These are phyloP conservation scores for Curvularia spicifera DNA, from an alignment of 2,329 filamentous ascomycete genomes.

Conservation along the genomic window DNA sequence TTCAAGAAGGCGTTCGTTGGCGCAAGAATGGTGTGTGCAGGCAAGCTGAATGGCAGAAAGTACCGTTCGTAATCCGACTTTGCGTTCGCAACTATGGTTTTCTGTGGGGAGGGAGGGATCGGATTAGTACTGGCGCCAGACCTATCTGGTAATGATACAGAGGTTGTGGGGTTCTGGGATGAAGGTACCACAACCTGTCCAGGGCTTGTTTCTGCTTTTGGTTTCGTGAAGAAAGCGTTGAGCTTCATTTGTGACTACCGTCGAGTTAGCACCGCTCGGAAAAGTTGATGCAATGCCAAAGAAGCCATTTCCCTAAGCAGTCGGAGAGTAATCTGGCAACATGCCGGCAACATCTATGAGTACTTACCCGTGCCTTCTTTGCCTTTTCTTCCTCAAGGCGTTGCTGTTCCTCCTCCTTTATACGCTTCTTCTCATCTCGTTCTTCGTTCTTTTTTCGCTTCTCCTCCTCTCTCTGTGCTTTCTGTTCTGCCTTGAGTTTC, in stretches of 20 bases:
- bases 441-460: conserved; percentile 45
- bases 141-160: conserved; percentile 35
- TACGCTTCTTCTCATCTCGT: conserved; percentile 50
- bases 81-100: conserved; percentile 37
- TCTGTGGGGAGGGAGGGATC: conserved; percentile 45
- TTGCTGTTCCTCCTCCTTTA: conserved; percentile 57
- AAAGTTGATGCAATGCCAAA: neutral
- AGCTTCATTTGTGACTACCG: conserved; percentile 51
- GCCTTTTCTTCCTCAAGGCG: conserved; percentile 49
- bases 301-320: neutral
- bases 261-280: conserved; percentile 25
- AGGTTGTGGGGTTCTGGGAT: conserved; percentile 42
- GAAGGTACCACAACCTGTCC: conserved; percentile 40
- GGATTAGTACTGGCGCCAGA: conserved; percentile 34
- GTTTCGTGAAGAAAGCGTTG: conserved; percentile 55
- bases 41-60: conserved; percentile 83
- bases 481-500: conserved; percentile 47
- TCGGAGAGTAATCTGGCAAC: neutral
- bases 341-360: conserved; percentile 3
- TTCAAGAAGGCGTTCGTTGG: conserved; percentile 51
- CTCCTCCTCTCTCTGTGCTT: conserved; percentile 47
- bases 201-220: conserved; percentile 43
- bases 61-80: conserved; percentile 60
- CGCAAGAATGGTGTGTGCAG: conserved; percentile 75
- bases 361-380: conserved; percentile 51